A percentile compares a stretch with the other conserved stretches of the same genome.
Evolutionary conservation across 1,139 yeast genomes (phyloP).

Genomic region (Candida glucosophila): DNA sequence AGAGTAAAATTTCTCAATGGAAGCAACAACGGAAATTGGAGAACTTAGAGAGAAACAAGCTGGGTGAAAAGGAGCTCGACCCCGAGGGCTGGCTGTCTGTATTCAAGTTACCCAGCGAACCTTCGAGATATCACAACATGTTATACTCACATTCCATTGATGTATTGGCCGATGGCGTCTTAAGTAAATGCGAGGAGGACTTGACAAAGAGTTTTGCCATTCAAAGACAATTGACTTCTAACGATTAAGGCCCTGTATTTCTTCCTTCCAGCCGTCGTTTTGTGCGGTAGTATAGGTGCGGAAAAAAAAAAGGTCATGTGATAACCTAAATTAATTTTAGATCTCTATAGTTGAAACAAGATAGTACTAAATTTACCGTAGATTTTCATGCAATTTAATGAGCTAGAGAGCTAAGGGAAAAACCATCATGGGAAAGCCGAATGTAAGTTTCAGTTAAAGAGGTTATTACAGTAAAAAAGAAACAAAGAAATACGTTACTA

Average conservation of each 20-base stretch:
- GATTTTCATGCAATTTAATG: too few species aligned
- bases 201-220: slow-evolving; percentile 54
- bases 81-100: slow-evolving; percentile 60
- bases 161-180: slow-evolving; percentile 57
- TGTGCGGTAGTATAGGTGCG: not conserved
- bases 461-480: too few species aligned
- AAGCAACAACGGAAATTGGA: slow-evolving; percentile 63
- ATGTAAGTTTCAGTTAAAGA: slow-evolving; percentile 31
- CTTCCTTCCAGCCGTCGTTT: not conserved
- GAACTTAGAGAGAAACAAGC: slow-evolving; percentile 50
- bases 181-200: slow-evolving; percentile 56
- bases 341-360: too few species aligned
- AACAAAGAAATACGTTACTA: slow-evolving; percentile 5
- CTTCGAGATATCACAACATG: slow-evolving; percentile 68
- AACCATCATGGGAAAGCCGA: slow-evolving; percentile 46
- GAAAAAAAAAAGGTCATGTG: slow-evolving; percentile 1
- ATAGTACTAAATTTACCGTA: too few species aligned
- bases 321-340: too few species aligned
- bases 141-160: slow-evolving; percentile 64
- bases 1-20: slow-evolving; percentile 67
- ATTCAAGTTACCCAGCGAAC: slow-evolving; percentile 67
- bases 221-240: slow-evolving; percentile 35
- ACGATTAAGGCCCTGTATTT: slow-evolving; percentile 1
- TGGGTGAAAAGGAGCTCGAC: slow-evolving; percentile 49
- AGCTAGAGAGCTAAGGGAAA: too few species aligned